Base-by-base conservation (phyloP, 2,329 filamentous ascomycete species). In the Calonectria fujianensis region DNA sequence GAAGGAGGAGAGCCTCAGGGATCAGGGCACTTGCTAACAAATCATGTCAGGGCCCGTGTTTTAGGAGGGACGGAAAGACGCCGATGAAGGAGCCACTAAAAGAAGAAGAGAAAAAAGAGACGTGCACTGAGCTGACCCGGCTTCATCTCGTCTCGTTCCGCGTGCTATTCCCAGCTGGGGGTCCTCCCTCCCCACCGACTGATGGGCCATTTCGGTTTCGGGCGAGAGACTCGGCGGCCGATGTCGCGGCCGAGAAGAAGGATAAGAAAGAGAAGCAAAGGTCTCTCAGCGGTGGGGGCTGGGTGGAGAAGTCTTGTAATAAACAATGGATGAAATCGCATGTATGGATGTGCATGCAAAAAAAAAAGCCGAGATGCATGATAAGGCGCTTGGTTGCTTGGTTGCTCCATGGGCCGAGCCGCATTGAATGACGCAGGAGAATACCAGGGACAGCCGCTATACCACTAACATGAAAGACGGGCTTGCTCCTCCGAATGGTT, bases 171-270 rank as follows among this genome's bases (percentile, higher is more conserved):
- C 39, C 51, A 69, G 24, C 50, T 29, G 31, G 31, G 24, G 35
- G 24, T 24, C 24, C 24, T 24, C 24, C 24, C 24, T 65, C 39
- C 37, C 69, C 50, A 67, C 29, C 8, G 31, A 13, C 24, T 18
- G 39, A 24, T 52, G 10, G 39, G 20, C 32, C 41, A 32, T 63
- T 39, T 39, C 35, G 29, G 45, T 29, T 72, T 73, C 65, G 57
- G 70, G 54, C 57, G 70, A 73, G 65, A 64, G 57, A 73, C 54
- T 73, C 65, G 70, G 65, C 41, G 54, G 70, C 70, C 65, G 65
- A 72, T 65, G 35, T 64, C 37, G 51, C 63, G 61, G 69, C 69
- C 69, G 69, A 72, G 69, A 66, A 29, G 61, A 50, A 29, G 51
- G 18, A 32, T 31, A 6, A 9, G 20, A 32, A 13, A 31, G 18